Evolutionary conservation across 306 rosid genomes (phyloP), one percentile per base, ranked within the genome.

Genomic region (Ziziphus jujuba): DNA sequence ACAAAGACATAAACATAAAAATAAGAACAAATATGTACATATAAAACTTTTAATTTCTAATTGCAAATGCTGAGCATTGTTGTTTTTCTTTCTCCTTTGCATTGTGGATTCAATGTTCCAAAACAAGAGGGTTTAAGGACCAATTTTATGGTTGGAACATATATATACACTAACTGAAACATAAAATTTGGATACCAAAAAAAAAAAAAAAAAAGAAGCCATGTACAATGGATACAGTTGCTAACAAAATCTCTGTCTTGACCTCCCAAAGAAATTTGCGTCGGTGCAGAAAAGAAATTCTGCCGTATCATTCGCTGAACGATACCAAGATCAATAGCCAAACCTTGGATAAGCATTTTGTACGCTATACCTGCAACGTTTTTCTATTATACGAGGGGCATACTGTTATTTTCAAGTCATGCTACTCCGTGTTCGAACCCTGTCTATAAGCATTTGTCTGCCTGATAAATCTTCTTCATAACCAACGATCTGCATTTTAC

Each of bases 401-500:
- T 63, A 67, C 59, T 11, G 40, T 23, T 48, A 43, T 43, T 4
- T 61, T 83, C 74, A 85, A 49, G 76, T 45, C 82, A 79, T 52
- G 80, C 91, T 90, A 73, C 97, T 77, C 60, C 89, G 84, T 1
- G 92, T 90, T 53, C 91, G 87, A 48, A 88, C 85, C 74, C 82
- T 84, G 73, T 92, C 97, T 64, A 90, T 81, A 50, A 92, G 97
- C 96, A 90, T 90, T 81, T 90, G 93, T 79, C 96, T 82, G 77
- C 98, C 98, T 5, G 96, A 83, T 67, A 87, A 86, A 79, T 92
- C 96, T 72, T 93, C 97, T 76, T 93, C 98, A 35, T 84, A 86
- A 75, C 91, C 67, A 65, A 86, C 96, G 63, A 93, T 89, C 98
- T 93, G 87, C 81, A 75, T 67, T 68, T 28, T 59, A 66, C 25